Base-by-base conservation (phyloP, 768 basidiomycete genomes). In the Russula griseocarnosa region DNA sequence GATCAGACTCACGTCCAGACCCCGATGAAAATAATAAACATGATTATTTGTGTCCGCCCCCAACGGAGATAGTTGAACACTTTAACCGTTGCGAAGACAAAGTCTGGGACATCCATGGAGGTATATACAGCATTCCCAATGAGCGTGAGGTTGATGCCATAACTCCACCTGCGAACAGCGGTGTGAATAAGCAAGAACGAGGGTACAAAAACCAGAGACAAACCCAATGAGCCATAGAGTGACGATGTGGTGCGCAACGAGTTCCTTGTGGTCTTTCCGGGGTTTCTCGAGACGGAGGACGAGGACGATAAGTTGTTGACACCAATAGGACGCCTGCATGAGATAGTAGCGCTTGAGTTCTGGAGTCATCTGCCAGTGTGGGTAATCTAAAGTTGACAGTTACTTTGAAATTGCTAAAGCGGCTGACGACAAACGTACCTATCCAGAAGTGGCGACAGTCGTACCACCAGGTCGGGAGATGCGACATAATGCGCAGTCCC, bases 61-160 rank as follows among this genome's bases (percentile, higher is more conserved):
- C 80, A 81, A 69, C 85, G 83, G 32, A 97, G 80, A 72, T 99
- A 99, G 76, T 96, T 95, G 50, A 94, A 71, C 14, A 94, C 73
- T 76, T 98, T 98, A 20, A 90, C 86, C 58, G 93, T 88, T 14
- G 92, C 94, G 14, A 99, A 79, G 74, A 89, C 91, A 38, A 85
- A 76, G 72, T 99, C 97, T 0, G 95, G 93, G 22, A 95, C 80
- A 77, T 99, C 97, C 97, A 98, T 98, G 73, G 94, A 97, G 76
- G 95, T 81, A 70, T 88, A 98, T 32, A 99, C 83, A 6, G 94
- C 88, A 67, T 91, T 90, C 10, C 97, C 97, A 47, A 98, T 94
- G 57, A 83, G 75, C 0, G 94, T 98, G 58, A 93, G 49, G 75
- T 92, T 94, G 67, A 86, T 65, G 36, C 86, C 68, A 70, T 93